A percentile compares a stretch with the other conserved stretches of the same genome.
phyloP scores from a whole-genome alignment of 306 rosid species.

The Begonia peltatifolia region DNA sequence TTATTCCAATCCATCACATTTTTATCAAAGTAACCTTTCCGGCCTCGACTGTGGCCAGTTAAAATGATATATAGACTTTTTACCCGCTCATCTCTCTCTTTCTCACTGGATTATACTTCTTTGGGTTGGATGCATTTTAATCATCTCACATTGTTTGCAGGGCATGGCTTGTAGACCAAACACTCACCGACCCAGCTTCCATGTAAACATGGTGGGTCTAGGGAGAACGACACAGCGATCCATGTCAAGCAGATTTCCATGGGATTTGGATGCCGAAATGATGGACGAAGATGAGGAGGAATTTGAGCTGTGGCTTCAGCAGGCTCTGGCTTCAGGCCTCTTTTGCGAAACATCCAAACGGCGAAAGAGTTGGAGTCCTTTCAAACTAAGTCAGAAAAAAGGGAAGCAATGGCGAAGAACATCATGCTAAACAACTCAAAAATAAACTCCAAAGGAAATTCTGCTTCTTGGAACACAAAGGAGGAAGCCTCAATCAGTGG shows the following conservation, averaged over 20 bases:
- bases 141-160: constrained; percentile 20
- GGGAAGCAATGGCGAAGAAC: constrained; percentile 95
- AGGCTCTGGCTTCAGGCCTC: constrained; percentile 88
- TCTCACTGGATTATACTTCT: no score
- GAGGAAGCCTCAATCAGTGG: no score
- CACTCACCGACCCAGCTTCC: constrained; percentile 93
- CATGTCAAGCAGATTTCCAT: constrained; percentile 70
- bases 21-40: no score
- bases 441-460: no score
- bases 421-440: constrained; percentile 30
- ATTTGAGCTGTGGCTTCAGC: constrained; percentile 88
- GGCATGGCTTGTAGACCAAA: constrained; percentile 99
- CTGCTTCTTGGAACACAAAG: no score
- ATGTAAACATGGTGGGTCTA: constrained; percentile 93
- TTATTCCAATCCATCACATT: no score
- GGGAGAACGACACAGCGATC: constrained; percentile 67
- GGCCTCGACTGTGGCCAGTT: no score
- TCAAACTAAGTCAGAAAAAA: constrained; percentile 69
- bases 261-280: constrained; percentile 98
- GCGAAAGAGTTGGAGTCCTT: constrained; percentile 96
- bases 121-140: background rate
- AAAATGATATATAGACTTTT: no score
- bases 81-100: no score
- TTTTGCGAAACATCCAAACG: constrained; percentile 86
- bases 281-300: constrained; percentile 92